Evolutionary conservation across 371 early-diverging fungal species (phyloP).

Genomic region (Mucor sp.): DNA sequence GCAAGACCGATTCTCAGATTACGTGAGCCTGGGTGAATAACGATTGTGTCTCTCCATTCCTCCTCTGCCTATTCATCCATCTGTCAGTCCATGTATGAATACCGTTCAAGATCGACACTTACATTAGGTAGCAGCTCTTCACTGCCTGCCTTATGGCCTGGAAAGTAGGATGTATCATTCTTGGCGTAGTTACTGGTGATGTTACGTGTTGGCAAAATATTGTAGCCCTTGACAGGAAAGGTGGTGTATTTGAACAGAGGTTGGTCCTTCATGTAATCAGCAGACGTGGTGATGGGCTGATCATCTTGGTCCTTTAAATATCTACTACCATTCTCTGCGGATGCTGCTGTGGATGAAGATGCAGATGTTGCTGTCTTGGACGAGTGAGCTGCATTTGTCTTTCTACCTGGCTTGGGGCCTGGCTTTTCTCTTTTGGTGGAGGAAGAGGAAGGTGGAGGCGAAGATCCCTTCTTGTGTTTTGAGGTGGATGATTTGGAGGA

Average conservation of each 20-base stretch:
- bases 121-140: slow-evolving; percentile 42
- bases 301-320: background rate
- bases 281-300: background rate
- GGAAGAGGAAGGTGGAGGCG: background rate
- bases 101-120: slow-evolving; percentile 12
- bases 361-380: background rate
- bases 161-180: slow-evolving; percentile 40
- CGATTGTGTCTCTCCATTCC: slow-evolving; percentile 65
- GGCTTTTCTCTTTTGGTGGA: background rate
- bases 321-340: background rate
- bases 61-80: slow-evolving; percentile 35
- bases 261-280: slow-evolving; percentile 10
- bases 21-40: slow-evolving; percentile 88
- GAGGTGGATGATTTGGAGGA: background rate
- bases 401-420: background rate
- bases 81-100: background rate
- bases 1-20: slow-evolving; percentile 79
- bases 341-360: background rate
- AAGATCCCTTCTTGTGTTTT: slow-evolving; percentile 3
- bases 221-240: slow-evolving; percentile 52
- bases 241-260: slow-evolving; percentile 51
- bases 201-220: slow-evolving; percentile 52
- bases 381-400: background rate
- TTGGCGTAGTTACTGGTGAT: slow-evolving; percentile 45
- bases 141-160: slow-evolving; percentile 42